Conservation (phyloP, 805 yeast genomes). For the Torulaspora microellipsoides region DNA sequence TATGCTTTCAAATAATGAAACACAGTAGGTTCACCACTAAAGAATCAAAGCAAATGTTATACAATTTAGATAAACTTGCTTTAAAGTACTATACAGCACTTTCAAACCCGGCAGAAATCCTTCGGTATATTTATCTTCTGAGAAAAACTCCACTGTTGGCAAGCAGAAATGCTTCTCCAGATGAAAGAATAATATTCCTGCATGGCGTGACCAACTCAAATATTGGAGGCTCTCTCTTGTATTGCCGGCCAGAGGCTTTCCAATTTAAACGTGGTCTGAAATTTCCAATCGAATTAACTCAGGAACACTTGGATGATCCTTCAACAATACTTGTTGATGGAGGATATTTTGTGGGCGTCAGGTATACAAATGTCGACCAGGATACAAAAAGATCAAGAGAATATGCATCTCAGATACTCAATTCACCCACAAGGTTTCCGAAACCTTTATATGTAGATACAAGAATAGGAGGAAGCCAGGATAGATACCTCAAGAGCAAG, state of each 20-base stretch:
- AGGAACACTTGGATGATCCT: constrained; percentile 5
- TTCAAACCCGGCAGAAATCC: constrained; percentile 1
- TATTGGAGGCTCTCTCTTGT: background rate
- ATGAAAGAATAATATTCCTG: constrained; percentile 17
- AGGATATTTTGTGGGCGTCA: constrained; percentile 16
- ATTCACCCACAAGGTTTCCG: constrained; percentile 4
- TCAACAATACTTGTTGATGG: constrained; percentile 15
- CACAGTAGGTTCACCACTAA: constrained; percentile 3
- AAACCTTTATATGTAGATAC: constrained; percentile 12
- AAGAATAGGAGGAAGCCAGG: constrained; percentile 16
- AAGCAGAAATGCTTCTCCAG: constrained; percentile 20
- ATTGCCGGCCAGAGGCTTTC: constrained; percentile 1
- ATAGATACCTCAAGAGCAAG: constrained; percentile 18
- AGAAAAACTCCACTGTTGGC: constrained; percentile 16
- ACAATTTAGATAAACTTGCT: constrained; percentile 10
- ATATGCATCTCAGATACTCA: background rate
- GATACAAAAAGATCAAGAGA: background rate
- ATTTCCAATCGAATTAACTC: constrained; percentile 1
- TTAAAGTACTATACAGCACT: background rate
- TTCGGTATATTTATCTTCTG: constrained; percentile 13
- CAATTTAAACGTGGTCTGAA: background rate
- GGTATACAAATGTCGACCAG: constrained; percentile 8
- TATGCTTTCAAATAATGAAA: constrained; percentile 9
- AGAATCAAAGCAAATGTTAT: constrained; percentile 6
- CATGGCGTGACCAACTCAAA: constrained; percentile 8